Conservation (phyloP, 768 basidiomycete species). For the Brasilioporus rufonigricans region DNA sequence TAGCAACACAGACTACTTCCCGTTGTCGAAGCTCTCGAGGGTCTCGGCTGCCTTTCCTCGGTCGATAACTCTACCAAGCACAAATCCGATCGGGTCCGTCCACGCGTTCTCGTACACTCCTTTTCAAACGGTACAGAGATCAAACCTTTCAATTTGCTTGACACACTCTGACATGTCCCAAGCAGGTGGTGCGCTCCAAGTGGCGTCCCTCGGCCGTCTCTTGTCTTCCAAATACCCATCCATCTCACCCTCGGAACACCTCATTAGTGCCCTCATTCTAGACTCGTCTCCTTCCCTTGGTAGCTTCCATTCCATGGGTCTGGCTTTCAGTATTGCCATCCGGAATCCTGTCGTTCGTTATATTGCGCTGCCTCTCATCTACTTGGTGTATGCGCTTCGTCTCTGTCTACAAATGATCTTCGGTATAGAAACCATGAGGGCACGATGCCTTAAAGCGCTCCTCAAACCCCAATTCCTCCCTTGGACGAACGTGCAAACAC, state of each 20-base stretch:
- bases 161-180: neutral
- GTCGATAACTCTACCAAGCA: neutral
- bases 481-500: slow-evolving; percentile 31
- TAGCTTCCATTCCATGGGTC: slow-evolving; percentile 14
- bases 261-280: slow-evolving; percentile 17
- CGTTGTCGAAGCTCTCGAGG: slow-evolving; percentile 22
- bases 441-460: slow-evolving; percentile 10
- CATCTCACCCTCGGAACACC: neutral
- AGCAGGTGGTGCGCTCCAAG: slow-evolving; percentile 24
- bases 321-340: slow-evolving; percentile 22
- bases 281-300: slow-evolving; percentile 22
- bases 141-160: neutral
- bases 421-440: slow-evolving; percentile 13
- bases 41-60: slow-evolving; percentile 22
- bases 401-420: slow-evolving; percentile 12
- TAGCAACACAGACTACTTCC: slow-evolving; percentile 22
- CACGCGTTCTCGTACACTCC: slow-evolving; percentile 26
- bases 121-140: slow-evolving; percentile 28
- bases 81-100: neutral
- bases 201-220: slow-evolving; percentile 17
- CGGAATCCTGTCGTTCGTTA: slow-evolving; percentile 19
- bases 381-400: slow-evolving; percentile 8
- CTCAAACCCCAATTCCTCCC: slow-evolving; percentile 28
- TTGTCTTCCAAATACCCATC: slow-evolving; percentile 20
- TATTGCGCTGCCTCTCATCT: slow-evolving; percentile 14